These are phyloP conservation scores for Calocera cornea DNA, from an alignment of 768 basidiomycete species.

Conservation along the genomic window DNA sequence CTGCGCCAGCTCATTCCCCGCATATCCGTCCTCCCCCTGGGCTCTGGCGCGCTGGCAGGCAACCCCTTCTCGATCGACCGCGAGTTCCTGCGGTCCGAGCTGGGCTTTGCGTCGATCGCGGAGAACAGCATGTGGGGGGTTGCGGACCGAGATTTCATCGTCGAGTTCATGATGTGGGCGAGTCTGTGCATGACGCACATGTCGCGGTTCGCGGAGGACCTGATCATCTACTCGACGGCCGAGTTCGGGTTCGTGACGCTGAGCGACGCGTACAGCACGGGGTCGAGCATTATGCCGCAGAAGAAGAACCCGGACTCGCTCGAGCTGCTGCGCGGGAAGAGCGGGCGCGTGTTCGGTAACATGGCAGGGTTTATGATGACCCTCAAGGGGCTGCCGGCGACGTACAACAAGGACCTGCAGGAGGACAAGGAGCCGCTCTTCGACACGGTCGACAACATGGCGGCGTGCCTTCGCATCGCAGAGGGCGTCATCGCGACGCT, in stretches of 20 bases:
- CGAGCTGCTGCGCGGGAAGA: conserved; percentile 88
- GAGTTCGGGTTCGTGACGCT: conserved; percentile 96
- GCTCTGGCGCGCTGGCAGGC: conserved; percentile 88
- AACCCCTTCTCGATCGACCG: conserved; percentile 93
- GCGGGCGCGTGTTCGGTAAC: conserved; percentile 86
- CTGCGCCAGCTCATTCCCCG: conserved; percentile 74
- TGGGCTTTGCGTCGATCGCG: conserved; percentile 75
- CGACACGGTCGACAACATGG: conserved; percentile 79
- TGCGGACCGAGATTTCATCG: conserved; percentile 91
- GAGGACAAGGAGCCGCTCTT: conserved; percentile 98
- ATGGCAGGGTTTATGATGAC: conserved; percentile 98
- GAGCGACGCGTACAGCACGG: conserved; percentile 96
- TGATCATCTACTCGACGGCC: conserved; percentile 91
- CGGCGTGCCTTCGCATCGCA: conserved; percentile 78
- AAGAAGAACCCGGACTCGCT: conserved; percentile 98
- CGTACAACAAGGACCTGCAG: conserved; percentile 98
- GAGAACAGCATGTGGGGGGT: conserved; percentile 98
- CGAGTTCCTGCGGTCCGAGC: conserved; percentile 78
- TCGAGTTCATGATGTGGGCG: conserved; percentile 94
- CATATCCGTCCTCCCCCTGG: conserved; percentile 84
- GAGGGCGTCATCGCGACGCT: conserved; percentile 90
- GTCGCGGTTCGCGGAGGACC: conserved; percentile 87
- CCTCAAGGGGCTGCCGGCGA: conserved; percentile 90
- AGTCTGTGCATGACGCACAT: conserved; percentile 86
- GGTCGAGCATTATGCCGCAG: conserved; percentile 99